Conservation (phyloP, 2,329 filamentous ascomycete species). For the Talaromyces sp. region DNA sequence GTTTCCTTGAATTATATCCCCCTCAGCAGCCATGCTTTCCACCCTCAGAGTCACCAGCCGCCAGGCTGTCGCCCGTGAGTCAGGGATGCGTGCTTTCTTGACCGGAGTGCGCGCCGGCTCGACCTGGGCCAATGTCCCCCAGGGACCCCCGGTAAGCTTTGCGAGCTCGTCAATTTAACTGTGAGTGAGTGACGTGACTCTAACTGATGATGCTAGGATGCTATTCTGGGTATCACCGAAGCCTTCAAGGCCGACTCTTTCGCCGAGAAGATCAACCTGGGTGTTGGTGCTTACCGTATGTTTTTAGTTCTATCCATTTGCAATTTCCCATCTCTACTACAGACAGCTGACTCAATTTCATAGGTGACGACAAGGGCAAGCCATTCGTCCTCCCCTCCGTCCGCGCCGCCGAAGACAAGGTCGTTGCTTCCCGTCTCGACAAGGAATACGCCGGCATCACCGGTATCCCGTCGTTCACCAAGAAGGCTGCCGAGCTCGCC, state of each 20-base stretch:
- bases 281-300: conserved; percentile 90
- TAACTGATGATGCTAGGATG: conserved; percentile 26
- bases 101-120: conserved; percentile 59
- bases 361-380: conserved; percentile 85
- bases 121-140: conserved; percentile 83
- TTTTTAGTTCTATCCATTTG: neutral
- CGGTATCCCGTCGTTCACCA: conserved; percentile 88
- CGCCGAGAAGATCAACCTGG: conserved; percentile 95
- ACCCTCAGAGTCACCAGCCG: conserved; percentile 40
- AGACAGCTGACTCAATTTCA: neutral
- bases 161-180: neutral
- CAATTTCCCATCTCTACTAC: neutral
- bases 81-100: conserved; percentile 31
- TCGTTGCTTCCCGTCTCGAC: conserved; percentile 72
- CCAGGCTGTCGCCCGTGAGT: conserved; percentile 33
- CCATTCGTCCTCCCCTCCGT: conserved; percentile 96
- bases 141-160: conserved; percentile 81
- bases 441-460: conserved; percentile 99
- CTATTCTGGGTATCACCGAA: conserved; percentile 68
- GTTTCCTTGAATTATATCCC: neutral
- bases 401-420: conserved; percentile 77
- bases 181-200: neutral
- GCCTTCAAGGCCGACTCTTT: conserved; percentile 97
- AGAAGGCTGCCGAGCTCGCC: conserved; percentile 81
- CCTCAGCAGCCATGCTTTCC: conserved; percentile 36